Evolutionary conservation across 2,329 filamentous ascomycete species (phyloP).

Genomic region (Huntiella abstrusa): DNA sequence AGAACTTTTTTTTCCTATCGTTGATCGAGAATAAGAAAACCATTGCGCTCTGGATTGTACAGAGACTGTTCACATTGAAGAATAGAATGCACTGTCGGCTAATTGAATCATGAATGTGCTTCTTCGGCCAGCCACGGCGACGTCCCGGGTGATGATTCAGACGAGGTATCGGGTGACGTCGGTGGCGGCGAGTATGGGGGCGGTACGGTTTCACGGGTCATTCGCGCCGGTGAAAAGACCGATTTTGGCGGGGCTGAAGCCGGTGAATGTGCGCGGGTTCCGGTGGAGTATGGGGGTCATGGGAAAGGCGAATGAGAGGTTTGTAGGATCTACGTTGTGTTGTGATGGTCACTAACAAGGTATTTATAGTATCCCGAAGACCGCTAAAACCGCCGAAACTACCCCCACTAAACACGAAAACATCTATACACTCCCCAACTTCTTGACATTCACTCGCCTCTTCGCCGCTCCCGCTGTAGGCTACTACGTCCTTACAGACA

Average conservation of each 20-base stretch:
- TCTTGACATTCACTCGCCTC: conserved; percentile 75
- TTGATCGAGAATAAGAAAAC: too few relatives aligned
- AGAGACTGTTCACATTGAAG: background rate
- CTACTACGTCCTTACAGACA: conserved; percentile 71
- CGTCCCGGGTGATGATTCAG: background rate
- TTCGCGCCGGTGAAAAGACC: background rate
- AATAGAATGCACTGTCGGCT: conserved; percentile 1
- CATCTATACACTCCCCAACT: conserved; percentile 91
- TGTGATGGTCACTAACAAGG: background rate
- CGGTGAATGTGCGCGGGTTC: background rate
- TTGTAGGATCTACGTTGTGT: too few relatives aligned
- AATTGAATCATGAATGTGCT: conserved; percentile 7
- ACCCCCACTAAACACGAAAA: conserved; percentile 45
- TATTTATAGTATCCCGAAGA: background rate
- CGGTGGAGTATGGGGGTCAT: too few relatives aligned
- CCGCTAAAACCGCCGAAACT: background rate
- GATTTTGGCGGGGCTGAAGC: background rate
- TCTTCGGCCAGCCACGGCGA: conserved; percentile 3
- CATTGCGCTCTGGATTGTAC: too few relatives aligned
- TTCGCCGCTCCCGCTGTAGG: conserved; percentile 68
- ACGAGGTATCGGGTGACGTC: background rate
- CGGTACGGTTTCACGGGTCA: background rate
- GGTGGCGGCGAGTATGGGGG: background rate
- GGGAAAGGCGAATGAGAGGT: too few relatives aligned
- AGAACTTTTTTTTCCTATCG: too few relatives aligned